A percentile compares a stretch with the other conserved stretches of the same genome.
Evolutionary conservation across 1,284 basidiomycete genomes (phyloP).

Genomic region (Cutaneotrichosporon dermatis): DNA sequence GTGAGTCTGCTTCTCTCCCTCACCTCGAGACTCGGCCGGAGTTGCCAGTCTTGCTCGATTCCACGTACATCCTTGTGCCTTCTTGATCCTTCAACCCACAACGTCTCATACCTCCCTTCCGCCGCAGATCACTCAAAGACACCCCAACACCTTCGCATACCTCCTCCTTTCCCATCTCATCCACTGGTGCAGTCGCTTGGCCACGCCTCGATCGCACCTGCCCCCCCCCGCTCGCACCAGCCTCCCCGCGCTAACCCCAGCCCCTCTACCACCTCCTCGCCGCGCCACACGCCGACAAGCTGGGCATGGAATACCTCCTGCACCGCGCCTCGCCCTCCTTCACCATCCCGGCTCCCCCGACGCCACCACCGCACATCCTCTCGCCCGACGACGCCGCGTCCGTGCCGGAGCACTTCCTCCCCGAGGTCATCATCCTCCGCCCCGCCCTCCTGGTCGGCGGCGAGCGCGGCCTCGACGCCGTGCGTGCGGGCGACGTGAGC

Average conservation of each 20-base stretch:
- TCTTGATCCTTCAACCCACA: too few relatives aligned
- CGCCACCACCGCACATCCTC: conserved; percentile 9
- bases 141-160: too few relatives aligned
- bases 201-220: too few relatives aligned
- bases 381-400: background rate
- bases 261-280: conserved; percentile 24
- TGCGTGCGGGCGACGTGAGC: conserved; percentile 10
- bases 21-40: too few relatives aligned
- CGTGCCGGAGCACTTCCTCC: conserved; percentile 16
- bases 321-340: conserved; percentile 11
- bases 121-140: too few relatives aligned
- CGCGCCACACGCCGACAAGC: conserved; percentile 31
- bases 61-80: too few relatives aligned
- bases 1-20: conserved; percentile 15
- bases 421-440: conserved; percentile 27
- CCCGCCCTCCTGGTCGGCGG: conserved; percentile 24
- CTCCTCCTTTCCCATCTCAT: too few relatives aligned
- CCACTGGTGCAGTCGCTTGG: too few relatives aligned
- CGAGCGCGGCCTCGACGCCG: conserved; percentile 4
- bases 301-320: conserved; percentile 28
- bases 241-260: conserved; percentile 7
- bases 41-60: too few relatives aligned
- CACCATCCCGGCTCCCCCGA: background rate
- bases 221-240: too few relatives aligned
- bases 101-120: too few relatives aligned